Evolutionary conservation across 441 rosid genomes (phyloP).

Genomic region (Populus trichocarpa): DNA sequence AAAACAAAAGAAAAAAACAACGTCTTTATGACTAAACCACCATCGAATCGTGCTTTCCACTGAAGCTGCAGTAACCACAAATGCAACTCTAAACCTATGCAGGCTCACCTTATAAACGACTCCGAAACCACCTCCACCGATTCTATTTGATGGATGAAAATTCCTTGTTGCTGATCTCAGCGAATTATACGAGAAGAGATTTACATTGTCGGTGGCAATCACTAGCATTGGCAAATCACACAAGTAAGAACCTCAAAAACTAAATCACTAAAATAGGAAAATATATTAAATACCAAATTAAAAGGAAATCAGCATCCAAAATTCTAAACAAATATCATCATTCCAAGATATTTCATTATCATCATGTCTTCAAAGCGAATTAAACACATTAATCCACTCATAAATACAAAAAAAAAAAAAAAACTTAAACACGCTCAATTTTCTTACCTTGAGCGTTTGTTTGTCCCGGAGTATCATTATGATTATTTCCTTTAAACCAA

Average conservation of each 20-base stretch:
- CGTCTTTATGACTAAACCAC: background rate
- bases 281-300: slow-evolving; percentile 2
- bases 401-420: background rate
- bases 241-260: slow-evolving; percentile 15
- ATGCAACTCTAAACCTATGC: background rate
- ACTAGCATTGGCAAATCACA: slow-evolving; percentile 38
- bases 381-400: background rate
- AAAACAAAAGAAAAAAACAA: background rate
- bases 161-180: slow-evolving; percentile 69
- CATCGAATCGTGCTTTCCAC: background rate
- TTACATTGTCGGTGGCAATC: slow-evolving; percentile 61
- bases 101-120: slow-evolving; percentile 76
- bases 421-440: slow-evolving; percentile 9
- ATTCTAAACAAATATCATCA: no score
- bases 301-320: background rate
- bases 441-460: slow-evolving; percentile 44
- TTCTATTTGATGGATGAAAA: slow-evolving; percentile 75
- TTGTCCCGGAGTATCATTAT: slow-evolving; percentile 25
- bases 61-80: background rate
- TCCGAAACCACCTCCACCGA: slow-evolving; percentile 93
- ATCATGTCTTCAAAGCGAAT: no score
- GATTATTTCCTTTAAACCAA: slow-evolving; percentile 36
- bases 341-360: background rate
- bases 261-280: background rate
- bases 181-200: slow-evolving; percentile 65